phyloP scores from a whole-genome alignment of 2,329 filamentous ascomycete genomes.

The Podosphaera fusca region DNA sequence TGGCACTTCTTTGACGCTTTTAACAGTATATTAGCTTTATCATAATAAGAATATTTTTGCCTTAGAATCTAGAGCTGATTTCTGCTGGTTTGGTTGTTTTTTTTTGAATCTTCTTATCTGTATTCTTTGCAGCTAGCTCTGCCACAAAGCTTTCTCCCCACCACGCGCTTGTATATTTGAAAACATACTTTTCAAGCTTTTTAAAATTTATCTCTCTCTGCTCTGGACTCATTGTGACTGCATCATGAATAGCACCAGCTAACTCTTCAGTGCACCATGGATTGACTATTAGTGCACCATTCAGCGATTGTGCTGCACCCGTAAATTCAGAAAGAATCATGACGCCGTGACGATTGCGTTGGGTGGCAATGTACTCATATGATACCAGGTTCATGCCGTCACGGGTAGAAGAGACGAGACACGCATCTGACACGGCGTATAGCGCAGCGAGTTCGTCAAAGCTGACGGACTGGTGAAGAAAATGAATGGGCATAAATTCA shows the following conservation, averaged over 20 bases:
- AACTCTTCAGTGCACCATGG: constrained; percentile 97
- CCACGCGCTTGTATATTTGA: constrained; percentile 94
- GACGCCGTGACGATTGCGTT: constrained; percentile 71
- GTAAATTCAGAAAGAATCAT: constrained; percentile 95
- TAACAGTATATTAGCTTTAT: too few relatives aligned
- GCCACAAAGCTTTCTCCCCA: constrained; percentile 87
- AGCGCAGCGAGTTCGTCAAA: constrained; percentile 90
- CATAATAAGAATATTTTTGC: too few relatives aligned
- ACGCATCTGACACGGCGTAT: constrained; percentile 80
- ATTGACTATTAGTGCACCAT: constrained; percentile 84
- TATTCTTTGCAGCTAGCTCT: constrained; percentile 32
- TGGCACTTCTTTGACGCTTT: too few relatives aligned
- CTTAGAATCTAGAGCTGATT: too few relatives aligned
- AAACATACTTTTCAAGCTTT: constrained; percentile 84
- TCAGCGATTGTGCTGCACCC: constrained; percentile 81
- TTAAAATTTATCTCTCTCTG: constrained; percentile 69
- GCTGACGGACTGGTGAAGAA: constrained; percentile 84
- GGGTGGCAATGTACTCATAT: constrained; percentile 92
- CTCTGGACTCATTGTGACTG: constrained; percentile 88
- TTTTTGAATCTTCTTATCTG: constrained; percentile 10
- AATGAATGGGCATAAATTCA: constrained; percentile 98
- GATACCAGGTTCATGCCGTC: constrained; percentile 98
- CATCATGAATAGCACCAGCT: constrained; percentile 77
- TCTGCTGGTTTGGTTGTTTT: too few relatives aligned
- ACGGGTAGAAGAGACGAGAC: constrained; percentile 80